Percentiles rank a stretch among this genome's conserved stretches.
Conservation (phyloP, 2,329 filamentous ascomycete genomes). For the Aspergillus arachidicola region DNA sequence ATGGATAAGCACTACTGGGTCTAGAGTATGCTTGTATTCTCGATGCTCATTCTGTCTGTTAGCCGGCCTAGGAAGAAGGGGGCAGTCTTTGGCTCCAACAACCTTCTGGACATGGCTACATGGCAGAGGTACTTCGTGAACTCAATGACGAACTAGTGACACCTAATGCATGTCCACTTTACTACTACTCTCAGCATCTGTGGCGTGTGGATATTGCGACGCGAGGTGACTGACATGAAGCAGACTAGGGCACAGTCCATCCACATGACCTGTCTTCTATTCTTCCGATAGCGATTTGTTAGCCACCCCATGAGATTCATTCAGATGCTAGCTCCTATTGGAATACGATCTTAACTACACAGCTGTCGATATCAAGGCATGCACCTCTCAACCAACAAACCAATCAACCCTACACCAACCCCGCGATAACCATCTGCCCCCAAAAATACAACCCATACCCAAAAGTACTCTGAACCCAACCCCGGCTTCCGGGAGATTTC, state of each 20-base stretch:
- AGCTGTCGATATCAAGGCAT: neutral
- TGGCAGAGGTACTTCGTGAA: neutral
- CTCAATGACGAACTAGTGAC: neutral
- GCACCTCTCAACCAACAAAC: neutral
- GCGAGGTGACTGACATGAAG: neutral
- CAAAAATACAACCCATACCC: slow-evolving; percentile 33
- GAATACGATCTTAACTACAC: neutral
- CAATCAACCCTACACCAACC: neutral
- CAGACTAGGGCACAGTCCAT: neutral
- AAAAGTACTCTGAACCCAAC: slow-evolving; percentile 18
- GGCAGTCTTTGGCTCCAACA: too few species aligned
- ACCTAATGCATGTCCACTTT: neutral
- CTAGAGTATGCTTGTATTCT: neutral
- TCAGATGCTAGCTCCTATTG: neutral
- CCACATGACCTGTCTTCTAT: neutral
- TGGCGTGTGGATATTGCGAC: neutral
- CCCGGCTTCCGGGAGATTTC: slow-evolving; percentile 13
- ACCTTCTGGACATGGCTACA: too few species aligned
- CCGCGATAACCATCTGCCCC: slow-evolving; percentile 32
- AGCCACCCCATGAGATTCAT: neutral
- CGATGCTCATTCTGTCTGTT: neutral
- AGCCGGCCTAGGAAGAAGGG: too few species aligned
- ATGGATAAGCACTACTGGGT: neutral
- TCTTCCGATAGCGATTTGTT: neutral
- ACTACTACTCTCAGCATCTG: neutral